Evolutionary conservation across 371 early-diverging fungal species (phyloP).

Genomic region (Mucor velutinosus): DNA sequence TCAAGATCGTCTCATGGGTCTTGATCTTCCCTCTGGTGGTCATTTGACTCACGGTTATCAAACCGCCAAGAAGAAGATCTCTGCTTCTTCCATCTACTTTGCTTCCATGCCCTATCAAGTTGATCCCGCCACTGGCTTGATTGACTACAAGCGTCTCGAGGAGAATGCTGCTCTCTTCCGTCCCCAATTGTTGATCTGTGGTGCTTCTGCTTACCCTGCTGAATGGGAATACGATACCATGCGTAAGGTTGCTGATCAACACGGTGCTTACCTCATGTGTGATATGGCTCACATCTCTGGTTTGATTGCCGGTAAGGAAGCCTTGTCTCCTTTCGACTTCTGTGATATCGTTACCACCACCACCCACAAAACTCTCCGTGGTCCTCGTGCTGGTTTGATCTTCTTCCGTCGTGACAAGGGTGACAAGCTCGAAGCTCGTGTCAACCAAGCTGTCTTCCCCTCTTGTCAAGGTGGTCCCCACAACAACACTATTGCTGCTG

Average conservation of each 20-base stretch:
- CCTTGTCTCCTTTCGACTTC: slow-evolving; percentile 92
- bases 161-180: slow-evolving; percentile 91
- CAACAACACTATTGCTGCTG: slow-evolving; percentile 98
- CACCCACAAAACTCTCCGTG: slow-evolving; percentile 99
- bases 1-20: slow-evolving; percentile 93
- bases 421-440: slow-evolving; percentile 87
- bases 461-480: slow-evolving; percentile 99
- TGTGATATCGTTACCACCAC: slow-evolving; percentile 99
- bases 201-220: slow-evolving; percentile 97
- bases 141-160: slow-evolving; percentile 96
- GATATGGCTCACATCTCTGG: slow-evolving; percentile 99
- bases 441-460: slow-evolving; percentile 99
- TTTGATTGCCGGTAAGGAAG: slow-evolving; percentile 88
- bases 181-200: slow-evolving; percentile 97
- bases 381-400: slow-evolving; percentile 98
- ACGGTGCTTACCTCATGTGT: slow-evolving; percentile 93
- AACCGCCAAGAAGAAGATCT: slow-evolving; percentile 99
- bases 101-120: slow-evolving; percentile 98
- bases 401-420: slow-evolving; percentile 93
- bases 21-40: slow-evolving; percentile 98
- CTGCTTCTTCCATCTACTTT: slow-evolving; percentile 97
- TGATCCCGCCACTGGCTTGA: slow-evolving; percentile 81
- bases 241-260: slow-evolving; percentile 91
- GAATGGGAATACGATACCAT: slow-evolving; percentile 98
- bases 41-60: slow-evolving; percentile 99